phyloP scores from a whole-genome alignment of 1,284 basidiomycete genomes.

The Stygiomarasmius scandens region DNA sequence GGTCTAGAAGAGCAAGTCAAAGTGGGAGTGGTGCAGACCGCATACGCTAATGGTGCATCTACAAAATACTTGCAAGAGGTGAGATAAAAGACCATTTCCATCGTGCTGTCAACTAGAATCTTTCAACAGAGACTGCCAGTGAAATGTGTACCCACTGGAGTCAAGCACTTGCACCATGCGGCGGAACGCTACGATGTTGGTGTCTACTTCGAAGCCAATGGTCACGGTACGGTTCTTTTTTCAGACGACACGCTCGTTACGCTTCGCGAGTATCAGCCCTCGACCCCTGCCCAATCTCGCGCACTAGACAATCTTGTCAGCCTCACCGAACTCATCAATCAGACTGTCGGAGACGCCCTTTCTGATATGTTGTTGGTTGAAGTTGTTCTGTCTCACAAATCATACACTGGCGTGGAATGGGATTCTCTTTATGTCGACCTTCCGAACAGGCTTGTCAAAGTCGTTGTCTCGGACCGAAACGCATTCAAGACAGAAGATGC shows the following conservation, averaged over 20 bases:
- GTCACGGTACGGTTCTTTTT: slow-evolving; percentile 97
- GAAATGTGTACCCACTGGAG: slow-evolving; percentile 94
- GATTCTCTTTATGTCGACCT: slow-evolving; percentile 92
- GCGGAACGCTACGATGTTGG: slow-evolving; percentile 94
- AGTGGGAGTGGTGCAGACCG: slow-evolving; percentile 97
- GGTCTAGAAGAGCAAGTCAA: slow-evolving; percentile 75
- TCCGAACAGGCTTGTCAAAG: slow-evolving; percentile 97
- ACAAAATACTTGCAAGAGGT: slow-evolving; percentile 91
- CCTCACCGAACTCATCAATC: slow-evolving; percentile 90
- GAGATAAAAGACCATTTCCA: slow-evolving; percentile 18
- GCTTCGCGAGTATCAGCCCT: slow-evolving; percentile 67
- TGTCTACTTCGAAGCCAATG: slow-evolving; percentile 99
- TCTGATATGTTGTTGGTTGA: slow-evolving; percentile 98
- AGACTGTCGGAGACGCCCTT: slow-evolving; percentile 97
- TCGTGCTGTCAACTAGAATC: slow-evolving; percentile 6
- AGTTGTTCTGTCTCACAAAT: slow-evolving; percentile 86
- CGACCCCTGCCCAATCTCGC: slow-evolving; percentile 78
- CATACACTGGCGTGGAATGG: slow-evolving; percentile 88
- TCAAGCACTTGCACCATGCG: slow-evolving; percentile 98
- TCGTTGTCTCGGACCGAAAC: slow-evolving; percentile 83
- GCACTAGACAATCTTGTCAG: slow-evolving; percentile 79
- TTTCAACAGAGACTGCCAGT: slow-evolving; percentile 76
- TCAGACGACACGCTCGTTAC: slow-evolving; percentile 71
- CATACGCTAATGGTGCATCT: slow-evolving; percentile 97
- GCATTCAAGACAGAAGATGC: slow-evolving; percentile 93